phyloP scores from a whole-genome alignment of 83 land plant species.

The Picea mariana region DNA sequence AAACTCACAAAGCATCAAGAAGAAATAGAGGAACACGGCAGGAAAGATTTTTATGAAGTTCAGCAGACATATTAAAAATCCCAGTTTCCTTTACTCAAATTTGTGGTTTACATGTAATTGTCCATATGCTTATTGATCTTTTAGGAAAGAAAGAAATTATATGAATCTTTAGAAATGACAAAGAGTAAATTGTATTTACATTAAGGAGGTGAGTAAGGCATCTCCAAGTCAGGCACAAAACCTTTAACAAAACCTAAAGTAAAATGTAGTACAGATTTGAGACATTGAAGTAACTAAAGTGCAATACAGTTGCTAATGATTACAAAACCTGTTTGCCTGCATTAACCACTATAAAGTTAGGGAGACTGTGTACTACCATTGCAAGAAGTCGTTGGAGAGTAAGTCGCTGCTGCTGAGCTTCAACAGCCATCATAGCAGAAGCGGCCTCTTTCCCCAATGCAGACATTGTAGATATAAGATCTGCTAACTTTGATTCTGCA shows the following conservation, averaged over 20 bases:
- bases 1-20: too few species aligned
- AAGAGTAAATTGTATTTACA: background rate
- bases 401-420: slow-evolving; percentile 66
- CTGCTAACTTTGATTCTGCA: slow-evolving; percentile 71
- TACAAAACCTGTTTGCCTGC: background rate
- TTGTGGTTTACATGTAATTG: too few species aligned
- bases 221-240: background rate
- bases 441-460: slow-evolving; percentile 75
- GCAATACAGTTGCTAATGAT: background rate
- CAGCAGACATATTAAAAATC: too few species aligned
- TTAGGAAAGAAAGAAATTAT: too few species aligned
- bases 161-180: background rate
- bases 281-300: background rate
- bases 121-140: too few species aligned
- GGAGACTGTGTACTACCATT: slow-evolving; percentile 38
- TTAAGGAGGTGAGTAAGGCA: background rate
- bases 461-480: slow-evolving; percentile 50
- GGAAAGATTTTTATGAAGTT: too few species aligned
- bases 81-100: too few species aligned
- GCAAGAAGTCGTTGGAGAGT: slow-evolving; percentile 60
- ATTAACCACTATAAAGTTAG: background rate
- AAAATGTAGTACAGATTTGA: background rate
- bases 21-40: too few species aligned
- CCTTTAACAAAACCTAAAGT: background rate
- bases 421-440: slow-evolving; percentile 76